Evolutionary conservation across 495 filamentous ascomycete genomes (phyloP), one percentile per base, ranked within the genome.

Genomic region (Penicillium lagena): DNA sequence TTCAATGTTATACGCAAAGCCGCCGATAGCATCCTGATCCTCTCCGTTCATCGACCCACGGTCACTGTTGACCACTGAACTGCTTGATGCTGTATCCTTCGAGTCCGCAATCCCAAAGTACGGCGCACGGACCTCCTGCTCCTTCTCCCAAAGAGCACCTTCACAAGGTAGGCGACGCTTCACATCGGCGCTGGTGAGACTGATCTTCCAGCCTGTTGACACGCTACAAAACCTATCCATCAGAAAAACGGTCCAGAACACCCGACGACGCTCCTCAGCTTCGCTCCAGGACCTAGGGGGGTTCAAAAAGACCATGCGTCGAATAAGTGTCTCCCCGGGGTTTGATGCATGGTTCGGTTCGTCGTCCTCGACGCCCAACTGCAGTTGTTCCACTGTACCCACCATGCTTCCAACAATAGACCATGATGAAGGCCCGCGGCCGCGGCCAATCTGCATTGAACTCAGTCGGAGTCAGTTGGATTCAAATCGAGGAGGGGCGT

Each of bases 121-220:
- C 1, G 57, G 57, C 9, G 57, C 40, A 5, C 34, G 28, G 14
- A 47, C 43, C 31, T 45, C 54, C 7, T 48, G 30, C 33, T 52
- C 57, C n/a, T 46, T 47, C 6, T 47, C 42, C 57, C 57, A 60
- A 0, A 52, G 14, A 0, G 43, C 51, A 11, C 57, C 57, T 35
- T 67, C 62, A 36, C 63, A 66, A 9, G 68, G 68, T 8, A 72
- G 50, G 4, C 66, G 62, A 7, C 67, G 65, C 22, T 63, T 58
- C 0, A 72, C 62, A 40, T 70, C 63, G 37, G 54, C 65, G 15
- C 55, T 48, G 6, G 50, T 52, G 1, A 60, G 43, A 35, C 57
- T 54, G 1, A 54, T 36, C 7, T 59, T 54, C 56, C 51, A 62
- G 8, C 56, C 59, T 3, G 54, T 58, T 9, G 59, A 53, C 1